Percentiles rank a stretch among this genome's conserved stretches.
phyloP scores from a whole-genome alignment of 768 basidiomycete species.

The Lactifluus hygrophoroides region DNA sequence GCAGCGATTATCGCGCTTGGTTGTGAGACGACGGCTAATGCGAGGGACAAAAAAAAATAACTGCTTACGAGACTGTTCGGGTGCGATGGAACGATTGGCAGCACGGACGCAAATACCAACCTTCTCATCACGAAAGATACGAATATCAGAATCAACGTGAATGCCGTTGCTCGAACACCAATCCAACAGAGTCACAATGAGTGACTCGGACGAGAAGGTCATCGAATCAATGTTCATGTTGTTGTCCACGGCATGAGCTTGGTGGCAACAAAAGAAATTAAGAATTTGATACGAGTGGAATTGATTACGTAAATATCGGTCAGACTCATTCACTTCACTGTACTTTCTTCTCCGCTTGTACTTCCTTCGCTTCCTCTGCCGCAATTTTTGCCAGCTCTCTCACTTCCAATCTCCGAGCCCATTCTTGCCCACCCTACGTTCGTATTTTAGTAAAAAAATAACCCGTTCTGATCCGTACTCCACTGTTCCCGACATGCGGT shows the following conservation, averaged over 20 bases:
- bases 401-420: slow-evolving; percentile 20
- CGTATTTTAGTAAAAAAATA: background rate
- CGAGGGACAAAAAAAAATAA: no score
- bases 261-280: no score
- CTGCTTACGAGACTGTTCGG: slow-evolving; percentile 16
- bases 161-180: slow-evolving; percentile 23
- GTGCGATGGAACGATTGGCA: background rate
- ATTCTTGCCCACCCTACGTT: slow-evolving; percentile 79
- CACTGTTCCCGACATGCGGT: background rate
- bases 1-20: slow-evolving; percentile 8
- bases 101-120: slow-evolving; percentile 12
- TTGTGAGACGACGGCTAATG: background rate
- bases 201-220: background rate
- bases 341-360: slow-evolving; percentile 12
- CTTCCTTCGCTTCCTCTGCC: slow-evolving; percentile 14
- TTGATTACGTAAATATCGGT: slow-evolving; percentile 1
- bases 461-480: background rate
- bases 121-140: slow-evolving; percentile 13
- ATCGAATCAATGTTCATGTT: background rate
- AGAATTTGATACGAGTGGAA: no score
- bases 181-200: slow-evolving; percentile 7
- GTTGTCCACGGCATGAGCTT: no score
- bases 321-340: slow-evolving; percentile 1
- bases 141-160: slow-evolving; percentile 17
- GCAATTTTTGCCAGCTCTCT: slow-evolving; percentile 17